phyloP scores from a whole-genome alignment of 1,284 basidiomycete species.

The Sanghuangporus baumii region DNA sequence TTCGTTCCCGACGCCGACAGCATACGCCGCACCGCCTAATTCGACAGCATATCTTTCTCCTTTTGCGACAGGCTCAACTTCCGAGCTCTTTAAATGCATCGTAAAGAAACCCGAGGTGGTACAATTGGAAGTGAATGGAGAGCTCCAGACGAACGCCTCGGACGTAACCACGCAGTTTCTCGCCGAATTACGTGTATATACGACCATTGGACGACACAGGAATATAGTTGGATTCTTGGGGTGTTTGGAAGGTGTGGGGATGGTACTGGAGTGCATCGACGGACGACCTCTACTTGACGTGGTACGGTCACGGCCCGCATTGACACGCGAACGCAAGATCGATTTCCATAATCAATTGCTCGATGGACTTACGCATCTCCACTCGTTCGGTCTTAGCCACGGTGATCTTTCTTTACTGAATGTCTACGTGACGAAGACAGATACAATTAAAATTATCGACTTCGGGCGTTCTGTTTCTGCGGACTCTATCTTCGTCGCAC shows the following conservation, averaged over 20 bases:
- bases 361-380: slow-evolving; percentile 70
- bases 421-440: slow-evolving; percentile 58
- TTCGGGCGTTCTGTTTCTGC: slow-evolving; percentile 76
- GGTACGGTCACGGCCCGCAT: slow-evolving; percentile 45
- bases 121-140: slow-evolving; percentile 75
- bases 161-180: slow-evolving; percentile 79
- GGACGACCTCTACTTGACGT: slow-evolving; percentile 74
- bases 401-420: slow-evolving; percentile 77
- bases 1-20: slow-evolving; percentile 74
- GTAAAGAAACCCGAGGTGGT: slow-evolving; percentile 77
- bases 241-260: slow-evolving; percentile 75
- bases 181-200: slow-evolving; percentile 78
- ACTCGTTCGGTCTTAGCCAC: slow-evolving; percentile 69
- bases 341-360: slow-evolving; percentile 78
- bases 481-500: slow-evolving; percentile 53
- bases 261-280: slow-evolving; percentile 79
- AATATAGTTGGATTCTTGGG: slow-evolving; percentile 78
- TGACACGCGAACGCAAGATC: slow-evolving; percentile 51
- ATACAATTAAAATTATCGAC: slow-evolving; percentile 75
- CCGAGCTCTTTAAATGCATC: slow-evolving; percentile 75
- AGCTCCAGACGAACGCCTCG: slow-evolving; percentile 71
- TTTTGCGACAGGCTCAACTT: slow-evolving; percentile 69
- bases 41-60: slow-evolving; percentile 64
- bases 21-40: slow-evolving; percentile 70
- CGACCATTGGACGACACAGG: slow-evolving; percentile 61